Base-by-base conservation (phyloP, 2,329 filamentous ascomycete genomes). In the Exophiala lecanii-corni region DNA sequence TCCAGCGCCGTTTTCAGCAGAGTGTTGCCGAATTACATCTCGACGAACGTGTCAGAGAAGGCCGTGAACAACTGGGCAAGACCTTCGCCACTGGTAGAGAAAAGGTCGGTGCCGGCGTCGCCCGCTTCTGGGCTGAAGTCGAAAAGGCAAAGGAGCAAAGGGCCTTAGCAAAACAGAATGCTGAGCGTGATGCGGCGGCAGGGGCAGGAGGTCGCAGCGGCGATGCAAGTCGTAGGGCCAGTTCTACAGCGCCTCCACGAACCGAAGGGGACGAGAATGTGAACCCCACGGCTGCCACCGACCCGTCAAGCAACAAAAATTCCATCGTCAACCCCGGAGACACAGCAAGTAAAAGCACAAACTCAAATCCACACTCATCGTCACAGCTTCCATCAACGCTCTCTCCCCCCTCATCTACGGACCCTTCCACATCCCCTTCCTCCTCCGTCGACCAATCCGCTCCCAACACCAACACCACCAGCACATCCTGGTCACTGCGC, bases 1-100 rank as follows among this genome's bases (percentile, higher is more conserved):
- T 98, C 9, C 91, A 96, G 62, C 79, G 92, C 38, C 78, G 92
- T 17, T 76, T 98, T 23, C 82, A 88, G 25, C 86, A 94, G 62
- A 92, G 97, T 66, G 86, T 98, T 37, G 85, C 91, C 54, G 91
- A 97, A 49, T 75, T 97, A 36, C 89, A 97, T 61, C 75, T 97
- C 2, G 92, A 98, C 61, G 92, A 97, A 61, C 80, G 86, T 6
- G 81, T 97, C 45, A 83, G 86, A 1, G 82, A 86, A 47, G 86
- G 89, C 6, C 79, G 82, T 41, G 92, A 97, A 62, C 85, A 83
- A 0, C 73, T 97, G 2, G 88, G 87, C n/a, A 82, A 89, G 47
- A 89, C 94, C 57, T 64, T 96, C 13, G 85, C 86, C 3, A 87
- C 84, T 1, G 89, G 92, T 0, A 82, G 85, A 42, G 88, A 92